Conservation (phyloP, 75 land plant genomes). For the Chamaecyparis obtusa region DNA sequence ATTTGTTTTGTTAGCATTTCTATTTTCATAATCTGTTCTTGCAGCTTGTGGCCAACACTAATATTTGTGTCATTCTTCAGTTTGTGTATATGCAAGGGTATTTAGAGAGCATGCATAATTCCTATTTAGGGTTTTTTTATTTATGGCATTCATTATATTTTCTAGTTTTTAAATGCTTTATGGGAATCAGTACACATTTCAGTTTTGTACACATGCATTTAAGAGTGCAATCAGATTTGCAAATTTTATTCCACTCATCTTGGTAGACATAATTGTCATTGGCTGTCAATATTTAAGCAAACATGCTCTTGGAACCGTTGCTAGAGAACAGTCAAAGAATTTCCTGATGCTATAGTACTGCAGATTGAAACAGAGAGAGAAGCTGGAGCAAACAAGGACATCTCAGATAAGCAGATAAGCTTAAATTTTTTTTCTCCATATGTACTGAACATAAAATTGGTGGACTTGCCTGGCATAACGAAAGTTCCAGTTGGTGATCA, state of each 20-base stretch:
- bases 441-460: slow-evolving; percentile 86
- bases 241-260: background rate
- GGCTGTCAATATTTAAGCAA: background rate
- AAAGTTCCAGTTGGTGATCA: slow-evolving; percentile 91
- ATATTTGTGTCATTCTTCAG: background rate
- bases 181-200: background rate
- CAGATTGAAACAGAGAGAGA: slow-evolving; percentile 92
- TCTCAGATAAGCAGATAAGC: slow-evolving; percentile 83
- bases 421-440: slow-evolving; percentile 76
- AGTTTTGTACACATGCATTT: background rate
- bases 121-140: background rate
- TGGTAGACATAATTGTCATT: background rate
- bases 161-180: background rate
- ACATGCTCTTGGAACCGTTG: background rate
- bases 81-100: background rate
- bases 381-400: slow-evolving; percentile 78
- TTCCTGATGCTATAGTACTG: slow-evolving; percentile 11
- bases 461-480: slow-evolving; percentile 89
- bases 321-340: background rate
- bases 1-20: background rate
- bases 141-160: background rate
- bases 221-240: background rate
- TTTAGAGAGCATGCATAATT: background rate
- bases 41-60: background rate
- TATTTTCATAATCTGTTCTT: background rate